Evolutionary conservation across 2,329 filamentous ascomycete genomes (phyloP).

Genomic region (Cercospora zeae-maydis): DNA sequence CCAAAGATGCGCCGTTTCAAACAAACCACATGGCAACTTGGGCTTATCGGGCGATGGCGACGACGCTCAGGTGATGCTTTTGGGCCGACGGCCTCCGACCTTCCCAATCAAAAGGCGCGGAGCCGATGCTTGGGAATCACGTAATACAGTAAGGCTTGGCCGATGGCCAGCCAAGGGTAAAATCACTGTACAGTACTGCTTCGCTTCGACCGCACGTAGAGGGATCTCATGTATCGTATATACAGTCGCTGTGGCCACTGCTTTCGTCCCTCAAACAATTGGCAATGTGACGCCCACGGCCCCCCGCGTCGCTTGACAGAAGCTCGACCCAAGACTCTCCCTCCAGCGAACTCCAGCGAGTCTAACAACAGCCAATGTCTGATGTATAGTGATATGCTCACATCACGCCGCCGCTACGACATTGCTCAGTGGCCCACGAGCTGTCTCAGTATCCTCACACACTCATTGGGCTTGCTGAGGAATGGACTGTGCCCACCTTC

Average conservation of each 20-base stretch:
- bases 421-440: background rate
- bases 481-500: slow-evolving; percentile 24
- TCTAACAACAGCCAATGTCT: background rate
- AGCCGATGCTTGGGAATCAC: background rate
- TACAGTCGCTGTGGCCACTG: background rate
- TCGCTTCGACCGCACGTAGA: background rate
- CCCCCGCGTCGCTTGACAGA: background rate
- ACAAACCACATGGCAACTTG: background rate
- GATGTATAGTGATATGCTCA: background rate
- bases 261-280: background rate
- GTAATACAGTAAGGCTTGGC: background rate
- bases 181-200: no score
- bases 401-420: background rate
- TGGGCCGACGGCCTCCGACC: background rate
- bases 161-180: background rate
- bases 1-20: slow-evolving; percentile 2
- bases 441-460: slow-evolving; percentile 1
- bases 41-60: background rate
- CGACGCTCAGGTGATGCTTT: background rate
- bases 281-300: background rate
- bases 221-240: background rate
- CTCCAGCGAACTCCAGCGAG: background rate
- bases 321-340: background rate
- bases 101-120: background rate
- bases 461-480: slow-evolving; percentile 19